Percentiles rank a stretch among this genome's conserved stretches.
Conservation (phyloP, 73 alveolate species). For the Paramecium sonneborni region DNA sequence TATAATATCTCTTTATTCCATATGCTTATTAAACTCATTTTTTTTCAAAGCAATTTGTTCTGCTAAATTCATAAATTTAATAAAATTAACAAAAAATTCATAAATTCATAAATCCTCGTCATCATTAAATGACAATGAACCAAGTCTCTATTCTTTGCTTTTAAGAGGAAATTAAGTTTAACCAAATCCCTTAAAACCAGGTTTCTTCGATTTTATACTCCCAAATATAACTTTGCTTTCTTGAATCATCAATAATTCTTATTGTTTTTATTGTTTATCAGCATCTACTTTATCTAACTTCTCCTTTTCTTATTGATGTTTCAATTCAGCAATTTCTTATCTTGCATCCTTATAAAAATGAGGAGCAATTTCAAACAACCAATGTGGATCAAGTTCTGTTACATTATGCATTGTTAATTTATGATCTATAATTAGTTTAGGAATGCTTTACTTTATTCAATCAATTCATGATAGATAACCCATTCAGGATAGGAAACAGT, state of each 20-base stretch:
- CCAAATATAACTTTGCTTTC: conserved; percentile 47
- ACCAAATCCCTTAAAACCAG: background rate
- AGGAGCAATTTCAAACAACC: conserved; percentile 93
- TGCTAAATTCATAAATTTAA: background rate
- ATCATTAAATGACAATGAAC: conserved; percentile 50
- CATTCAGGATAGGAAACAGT: conserved; percentile 91
- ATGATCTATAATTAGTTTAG: background rate
- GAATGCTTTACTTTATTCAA: conserved; percentile 75
- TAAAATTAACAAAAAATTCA: background rate
- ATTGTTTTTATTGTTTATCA: background rate
- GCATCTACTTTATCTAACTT: background rate
- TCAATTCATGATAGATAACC: conserved; percentile 90
- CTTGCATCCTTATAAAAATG: conserved; percentile 84
- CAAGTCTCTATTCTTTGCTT: background rate
- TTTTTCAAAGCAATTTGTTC: background rate
- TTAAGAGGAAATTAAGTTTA: background rate
- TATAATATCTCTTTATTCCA: conserved; percentile 20
- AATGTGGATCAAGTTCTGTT: conserved; percentile 91
- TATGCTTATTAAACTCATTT: background rate
- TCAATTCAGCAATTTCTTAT: conserved; percentile 67
- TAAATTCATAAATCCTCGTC: background rate
- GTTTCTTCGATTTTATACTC: background rate
- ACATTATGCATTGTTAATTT: conserved; percentile 76
- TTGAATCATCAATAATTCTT: background rate
- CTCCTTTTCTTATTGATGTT: conserved; percentile 69